A percentile compares a stretch with the other conserved stretches of the same genome.
These are phyloP conservation scores for Onygenales sp. DNA, from an alignment of 2,329 filamentous ascomycete species.

Conservation along the genomic window DNA sequence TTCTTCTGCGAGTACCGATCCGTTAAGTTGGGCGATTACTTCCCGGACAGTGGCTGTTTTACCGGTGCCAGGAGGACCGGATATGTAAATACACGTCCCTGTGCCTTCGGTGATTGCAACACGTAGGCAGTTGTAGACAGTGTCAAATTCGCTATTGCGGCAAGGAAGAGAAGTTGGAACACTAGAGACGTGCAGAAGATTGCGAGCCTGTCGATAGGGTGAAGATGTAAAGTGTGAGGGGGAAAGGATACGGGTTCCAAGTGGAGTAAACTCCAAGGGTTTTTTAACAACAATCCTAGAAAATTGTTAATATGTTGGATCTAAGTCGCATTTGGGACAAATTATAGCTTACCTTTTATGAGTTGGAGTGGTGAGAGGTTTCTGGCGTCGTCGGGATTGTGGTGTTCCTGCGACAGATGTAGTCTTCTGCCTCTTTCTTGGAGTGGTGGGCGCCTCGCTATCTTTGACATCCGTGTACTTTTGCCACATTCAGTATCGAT, in stretches of 20 bases:
- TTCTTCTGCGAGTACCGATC: slow-evolving; percentile 79
- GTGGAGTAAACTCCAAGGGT: slow-evolving; percentile 84
- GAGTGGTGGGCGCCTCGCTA: slow-evolving; percentile 36
- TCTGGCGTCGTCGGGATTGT: slow-evolving; percentile 31
- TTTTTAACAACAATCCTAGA: slow-evolving; percentile 64
- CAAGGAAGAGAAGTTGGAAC: slow-evolving; percentile 85
- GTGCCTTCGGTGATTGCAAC: slow-evolving; percentile 88
- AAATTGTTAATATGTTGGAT: not conserved
- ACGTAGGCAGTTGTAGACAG: slow-evolving; percentile 88
- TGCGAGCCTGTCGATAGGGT: slow-evolving; percentile 84
- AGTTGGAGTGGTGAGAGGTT: slow-evolving; percentile 49
- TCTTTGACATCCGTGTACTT: slow-evolving; percentile 24
- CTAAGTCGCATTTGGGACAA: not conserved
- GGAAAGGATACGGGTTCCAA: slow-evolving; percentile 79
- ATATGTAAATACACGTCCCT: slow-evolving; percentile 97
- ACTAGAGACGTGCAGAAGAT: slow-evolving; percentile 82
- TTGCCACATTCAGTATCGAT: not conserved
- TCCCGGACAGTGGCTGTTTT: slow-evolving; percentile 97
- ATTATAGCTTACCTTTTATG: slow-evolving; percentile 45
- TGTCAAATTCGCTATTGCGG: slow-evolving; percentile 80
- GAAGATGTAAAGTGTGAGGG: slow-evolving; percentile 66
- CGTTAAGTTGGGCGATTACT: slow-evolving; percentile 79
- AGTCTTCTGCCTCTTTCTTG: slow-evolving; percentile 48
- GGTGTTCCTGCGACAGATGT: slow-evolving; percentile 35
- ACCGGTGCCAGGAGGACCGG: slow-evolving; percentile 92